Conservation (phyloP, 2,329 filamentous ascomycete species). For the Ascomycota sp. region DNA sequence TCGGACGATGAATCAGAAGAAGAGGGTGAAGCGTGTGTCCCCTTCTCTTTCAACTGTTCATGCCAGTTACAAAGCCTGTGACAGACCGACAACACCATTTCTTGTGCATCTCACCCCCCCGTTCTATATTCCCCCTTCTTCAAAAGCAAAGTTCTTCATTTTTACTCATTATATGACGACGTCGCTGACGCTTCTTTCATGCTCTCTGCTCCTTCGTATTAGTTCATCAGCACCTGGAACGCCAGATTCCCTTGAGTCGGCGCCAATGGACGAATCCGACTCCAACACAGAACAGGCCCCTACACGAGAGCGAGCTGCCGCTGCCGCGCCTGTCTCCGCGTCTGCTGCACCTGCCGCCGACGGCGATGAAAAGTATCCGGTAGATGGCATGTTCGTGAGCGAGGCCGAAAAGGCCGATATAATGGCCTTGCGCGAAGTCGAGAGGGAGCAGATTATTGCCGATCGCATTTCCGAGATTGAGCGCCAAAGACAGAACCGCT, state of each 20-base stretch:
- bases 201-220: constrained; percentile 1
- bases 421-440: constrained; percentile 70
- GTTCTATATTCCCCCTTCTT: background rate
- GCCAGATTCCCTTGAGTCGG: constrained; percentile 58
- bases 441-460: constrained; percentile 76
- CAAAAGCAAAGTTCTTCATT: background rate
- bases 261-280: constrained; percentile 76
- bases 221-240: constrained; percentile 54
- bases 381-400: constrained; percentile 70
- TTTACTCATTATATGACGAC: background rate
- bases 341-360: constrained; percentile 21
- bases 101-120: no score
- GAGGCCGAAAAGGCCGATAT: constrained; percentile 58
- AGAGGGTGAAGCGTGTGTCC: constrained; percentile 32
- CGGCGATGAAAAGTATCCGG: constrained; percentile 52
- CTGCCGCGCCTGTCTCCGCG: constrained; percentile 19
- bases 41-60: background rate
- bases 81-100: no score
- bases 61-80: background rate
- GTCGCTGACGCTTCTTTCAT: constrained; percentile 2
- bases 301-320: constrained; percentile 20
- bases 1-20: constrained; percentile 31
- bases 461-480: constrained; percentile 72
- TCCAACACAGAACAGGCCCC: constrained; percentile 27
- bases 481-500: constrained; percentile 59